These are phyloP conservation scores for Sporothrix euskadiensis DNA, from an alignment of 2,329 filamentous ascomycete genomes.

Conservation along the genomic window DNA sequence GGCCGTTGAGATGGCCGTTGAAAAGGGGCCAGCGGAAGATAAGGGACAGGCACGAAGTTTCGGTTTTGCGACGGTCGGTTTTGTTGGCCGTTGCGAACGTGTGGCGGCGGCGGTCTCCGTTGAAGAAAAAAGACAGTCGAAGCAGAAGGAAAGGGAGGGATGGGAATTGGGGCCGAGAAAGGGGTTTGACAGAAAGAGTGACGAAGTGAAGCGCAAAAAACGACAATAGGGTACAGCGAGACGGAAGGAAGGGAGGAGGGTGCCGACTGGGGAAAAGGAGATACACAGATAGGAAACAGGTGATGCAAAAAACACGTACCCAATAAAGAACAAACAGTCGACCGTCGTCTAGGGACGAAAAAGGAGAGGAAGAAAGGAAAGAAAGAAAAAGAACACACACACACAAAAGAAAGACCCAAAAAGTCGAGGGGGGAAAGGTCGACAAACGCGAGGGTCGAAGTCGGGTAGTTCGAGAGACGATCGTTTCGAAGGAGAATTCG, in stretches of 20 bases:
- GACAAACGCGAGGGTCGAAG: slow-evolving; percentile 1
- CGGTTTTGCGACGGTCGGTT: not conserved
- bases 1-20: not conserved
- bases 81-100: not conserved
- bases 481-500: not conserved
- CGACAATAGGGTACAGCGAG: not conserved
- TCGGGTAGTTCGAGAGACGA: slow-evolving; percentile 15
- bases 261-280: slow-evolving; percentile 2
- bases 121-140: not conserved
- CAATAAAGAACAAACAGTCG: slow-evolving; percentile 27
- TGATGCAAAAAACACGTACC: slow-evolving; percentile 21
- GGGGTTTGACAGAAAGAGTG: not conserved
- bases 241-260: not conserved
- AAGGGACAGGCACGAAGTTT: not conserved
- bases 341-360: slow-evolving; percentile 8
- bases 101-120: not conserved
- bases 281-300: not conserved
- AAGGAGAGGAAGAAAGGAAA: slow-evolving; percentile 1
- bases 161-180: not conserved
- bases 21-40: not conserved
- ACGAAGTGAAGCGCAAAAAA: too few relatives aligned
- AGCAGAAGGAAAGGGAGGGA: not conserved
- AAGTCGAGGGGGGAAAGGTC: slow-evolving; percentile 11
- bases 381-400: slow-evolving; percentile 14
- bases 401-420: slow-evolving; percentile 21